Percentiles rank a stretch among this genome's conserved stretches.
Conservation (phyloP, 2,329 filamentous ascomycete genomes). For the Elsinoe necatrix region DNA sequence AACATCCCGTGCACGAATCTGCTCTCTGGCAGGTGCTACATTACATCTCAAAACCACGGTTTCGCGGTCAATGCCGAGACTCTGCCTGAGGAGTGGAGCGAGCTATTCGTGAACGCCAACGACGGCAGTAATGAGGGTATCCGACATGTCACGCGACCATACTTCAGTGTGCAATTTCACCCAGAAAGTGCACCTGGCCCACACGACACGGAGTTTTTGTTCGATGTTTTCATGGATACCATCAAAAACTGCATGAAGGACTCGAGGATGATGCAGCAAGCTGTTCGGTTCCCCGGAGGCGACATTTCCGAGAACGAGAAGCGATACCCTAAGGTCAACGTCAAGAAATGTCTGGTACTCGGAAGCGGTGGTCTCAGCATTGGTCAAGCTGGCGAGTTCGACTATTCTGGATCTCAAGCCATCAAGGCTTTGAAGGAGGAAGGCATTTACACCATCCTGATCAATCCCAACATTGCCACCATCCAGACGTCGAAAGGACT, state of each 20-base stretch:
- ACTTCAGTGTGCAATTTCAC: conserved; percentile 99
- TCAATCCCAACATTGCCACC: conserved; percentile 98
- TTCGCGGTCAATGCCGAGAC: conserved; percentile 79
- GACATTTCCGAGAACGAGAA: conserved; percentile 69
- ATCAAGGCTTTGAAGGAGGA: conserved; percentile 98
- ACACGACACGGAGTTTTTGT: conserved; percentile 90
- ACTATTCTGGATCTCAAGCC: conserved; percentile 95
- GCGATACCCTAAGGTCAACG: conserved; percentile 66
- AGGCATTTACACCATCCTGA: conserved; percentile 93
- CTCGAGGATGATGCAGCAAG: conserved; percentile 55
- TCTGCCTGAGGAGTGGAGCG: conserved; percentile 72
- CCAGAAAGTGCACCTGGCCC: conserved; percentile 94
- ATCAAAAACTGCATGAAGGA: conserved; percentile 65
- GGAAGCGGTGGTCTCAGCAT: conserved; percentile 94
- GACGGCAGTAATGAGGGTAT: conserved; percentile 98
- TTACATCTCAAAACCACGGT: conserved; percentile 97
- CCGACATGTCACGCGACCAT: conserved; percentile 72
- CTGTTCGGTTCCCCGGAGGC: conserved; percentile 82
- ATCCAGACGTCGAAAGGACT: conserved; percentile 97
- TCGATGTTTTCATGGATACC: conserved; percentile 89
- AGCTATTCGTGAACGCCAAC: conserved; percentile 96
- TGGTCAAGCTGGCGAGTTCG: conserved; percentile 95
- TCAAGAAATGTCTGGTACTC: conserved; percentile 91
- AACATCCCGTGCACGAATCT: conserved; percentile 97
- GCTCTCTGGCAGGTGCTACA: conserved; percentile 93